Conservation (phyloP, 352 stramenopile species). For the Aphanomyces cochlioides region DNA sequence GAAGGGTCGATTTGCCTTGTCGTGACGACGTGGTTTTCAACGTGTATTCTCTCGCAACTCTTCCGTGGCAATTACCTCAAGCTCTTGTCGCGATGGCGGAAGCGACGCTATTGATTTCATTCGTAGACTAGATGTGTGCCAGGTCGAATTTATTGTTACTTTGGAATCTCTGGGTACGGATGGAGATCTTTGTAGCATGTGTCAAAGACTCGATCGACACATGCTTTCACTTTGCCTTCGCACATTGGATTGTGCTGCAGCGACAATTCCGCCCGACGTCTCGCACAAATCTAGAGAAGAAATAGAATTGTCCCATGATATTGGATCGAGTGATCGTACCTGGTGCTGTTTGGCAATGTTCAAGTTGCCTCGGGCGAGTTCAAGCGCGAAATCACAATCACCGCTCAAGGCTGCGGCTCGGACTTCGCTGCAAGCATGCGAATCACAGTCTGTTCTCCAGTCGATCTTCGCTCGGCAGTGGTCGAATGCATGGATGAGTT, state of each 20-base stretch:
- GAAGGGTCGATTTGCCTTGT: conserved; percentile 77
- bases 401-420: conserved; percentile 76
- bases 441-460: conserved; percentile 86
- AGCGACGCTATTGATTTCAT: conserved; percentile 15
- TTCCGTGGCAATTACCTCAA: conserved; percentile 79
- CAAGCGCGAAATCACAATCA: conserved; percentile 89
- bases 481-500: conserved; percentile 93
- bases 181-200: conserved; percentile 82
- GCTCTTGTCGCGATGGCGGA: conserved; percentile 39
- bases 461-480: conserved; percentile 91
- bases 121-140: neutral
- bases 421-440: conserved; percentile 90
- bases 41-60: conserved; percentile 84
- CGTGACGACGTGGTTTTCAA: conserved; percentile 86
- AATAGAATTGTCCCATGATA: neutral
- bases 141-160: conserved; percentile 23
- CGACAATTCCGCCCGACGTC: conserved; percentile 81
- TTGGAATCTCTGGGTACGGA: conserved; percentile 80
- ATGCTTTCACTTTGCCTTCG: conserved; percentile 42
- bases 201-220: conserved; percentile 44
- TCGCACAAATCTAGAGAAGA: conserved; percentile 71
- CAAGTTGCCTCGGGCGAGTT: conserved; percentile 90
- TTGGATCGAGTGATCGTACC: conserved; percentile 35
- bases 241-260: conserved; percentile 71
- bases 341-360: conserved; percentile 87